Base-by-base conservation (phyloP, 169 alveolate species). In the Plasmodium billcollinsi region DNA sequence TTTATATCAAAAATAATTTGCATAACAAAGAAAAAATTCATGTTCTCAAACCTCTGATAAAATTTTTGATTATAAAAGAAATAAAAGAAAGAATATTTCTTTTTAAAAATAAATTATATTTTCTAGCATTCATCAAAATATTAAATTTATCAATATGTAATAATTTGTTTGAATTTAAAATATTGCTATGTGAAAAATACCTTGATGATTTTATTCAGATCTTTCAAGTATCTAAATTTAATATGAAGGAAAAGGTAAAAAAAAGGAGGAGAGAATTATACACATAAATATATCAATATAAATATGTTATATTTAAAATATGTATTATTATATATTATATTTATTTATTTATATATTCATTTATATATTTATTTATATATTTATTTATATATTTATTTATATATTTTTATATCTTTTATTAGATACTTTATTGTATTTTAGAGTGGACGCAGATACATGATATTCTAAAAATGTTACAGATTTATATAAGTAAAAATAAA, bases 61-160 rank as follows among this genome's bases (percentile, higher is more conserved):
- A 69, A 29, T 69, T 67, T 58, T 24, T 83, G 8, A 83, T 83
- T 45, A 18, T 2, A 50, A 21, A 83, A 29, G 91, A 83, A 61
- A 54, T 83, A 50, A 58, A 67, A 67, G 56, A 69, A 3, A 83
- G 67, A 56, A n/a, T 12, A n/a, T 83, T 69, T 62, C 47, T 83
- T n/a, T 75, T 83, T 47, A 65, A 69, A 50, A 83, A 83, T 29
- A 43, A 56, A 50, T 58, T 83, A 26, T 83, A 52, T 62, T 83
- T 49, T 47, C 56, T 83, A 45, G 47, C 15, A 59, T 83, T 83
- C 67, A 29, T 83, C 24, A 20, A 72, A 29, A 67, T 83, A 18
- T 69, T 83, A 83, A 83, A 67, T 70, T 56, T 83, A 49, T 67
- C 83, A 20, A 39, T 69, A 29, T 33, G 69, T 33, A 69, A 69